Evolutionary conservation across 768 basidiomycete species (phyloP).

Genomic region (Cystobasidium onofrii): DNA sequence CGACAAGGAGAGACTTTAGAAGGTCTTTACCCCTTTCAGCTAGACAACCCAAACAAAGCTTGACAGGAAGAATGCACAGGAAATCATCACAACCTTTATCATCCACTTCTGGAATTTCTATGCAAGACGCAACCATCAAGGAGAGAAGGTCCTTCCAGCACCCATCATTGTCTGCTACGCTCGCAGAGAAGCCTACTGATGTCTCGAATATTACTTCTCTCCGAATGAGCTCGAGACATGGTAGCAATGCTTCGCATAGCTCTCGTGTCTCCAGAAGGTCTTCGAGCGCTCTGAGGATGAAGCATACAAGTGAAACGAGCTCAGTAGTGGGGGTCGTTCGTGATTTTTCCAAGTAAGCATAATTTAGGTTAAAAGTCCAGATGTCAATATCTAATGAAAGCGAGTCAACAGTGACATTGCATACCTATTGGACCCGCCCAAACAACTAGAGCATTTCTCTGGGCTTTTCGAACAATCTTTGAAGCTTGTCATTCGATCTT

Average conservation of each 20-base stretch:
- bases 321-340: neutral
- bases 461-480: slow-evolving; percentile 4
- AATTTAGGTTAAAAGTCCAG: neutral
- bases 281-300: neutral
- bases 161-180: neutral
- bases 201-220: neutral
- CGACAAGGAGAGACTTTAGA: neutral
- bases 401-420: slow-evolving; percentile 8
- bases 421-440: slow-evolving; percentile 7
- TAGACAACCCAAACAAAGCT: neutral
- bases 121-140: neutral
- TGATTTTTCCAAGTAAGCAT: slow-evolving; percentile 18
- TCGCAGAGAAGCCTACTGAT: neutral
- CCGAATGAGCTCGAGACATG: neutral
- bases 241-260: slow-evolving; percentile 7
- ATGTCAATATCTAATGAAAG: neutral
- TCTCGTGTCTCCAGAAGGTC: neutral
- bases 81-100: slow-evolving; percentile 1
- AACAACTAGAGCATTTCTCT: slow-evolving; percentile 4
- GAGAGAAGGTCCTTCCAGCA: neutral
- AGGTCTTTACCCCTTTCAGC: neutral
- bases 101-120: neutral
- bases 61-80: neutral
- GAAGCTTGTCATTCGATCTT: slow-evolving; percentile 3
- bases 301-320: neutral